These are phyloP conservation scores for Ganoderma resinaceum DNA, from an alignment of 1,284 basidiomycete species.

Conservation along the genomic window DNA sequence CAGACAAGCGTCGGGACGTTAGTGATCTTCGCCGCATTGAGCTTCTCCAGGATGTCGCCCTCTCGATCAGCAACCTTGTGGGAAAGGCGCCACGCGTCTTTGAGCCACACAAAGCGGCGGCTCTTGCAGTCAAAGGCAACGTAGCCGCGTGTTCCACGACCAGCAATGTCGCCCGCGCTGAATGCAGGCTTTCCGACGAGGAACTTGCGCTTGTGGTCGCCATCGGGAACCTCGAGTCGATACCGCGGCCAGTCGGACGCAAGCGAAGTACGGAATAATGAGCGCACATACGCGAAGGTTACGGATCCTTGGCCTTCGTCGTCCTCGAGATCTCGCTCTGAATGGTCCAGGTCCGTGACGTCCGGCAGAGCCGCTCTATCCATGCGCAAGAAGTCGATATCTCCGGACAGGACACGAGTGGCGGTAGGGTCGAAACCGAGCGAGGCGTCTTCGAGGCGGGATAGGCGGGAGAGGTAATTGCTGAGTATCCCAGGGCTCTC, in stretches of 20 bases:
- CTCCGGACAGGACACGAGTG: not conserved
- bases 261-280: not conserved
- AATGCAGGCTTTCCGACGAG: constrained; percentile 13
- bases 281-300: not conserved
- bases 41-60: constrained; percentile 2
- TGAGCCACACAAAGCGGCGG: constrained; percentile 8
- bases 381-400: constrained; percentile 1
- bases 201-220: not conserved
- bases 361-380: not conserved
- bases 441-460: not conserved
- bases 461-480: constrained; percentile 14
- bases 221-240: constrained; percentile 5
- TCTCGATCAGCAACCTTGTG: not conserved
- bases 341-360: not conserved
- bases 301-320: not conserved
- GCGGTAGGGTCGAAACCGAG: constrained; percentile 21
- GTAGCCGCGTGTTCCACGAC: constrained; percentile 15
- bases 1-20: constrained; percentile 2
- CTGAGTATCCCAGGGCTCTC: not conserved
- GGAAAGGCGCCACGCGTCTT: constrained; percentile 12
- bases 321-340: not conserved
- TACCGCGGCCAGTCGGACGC: constrained; percentile 13
- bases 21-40: not conserved
- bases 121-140: constrained; percentile 5
- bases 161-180: not conserved